A percentile compares a stretch with the other conserved stretches of the same genome.
phyloP scores from a whole-genome alignment of 495 filamentous ascomycete species.

The Aspergillus hancockii region DNA sequence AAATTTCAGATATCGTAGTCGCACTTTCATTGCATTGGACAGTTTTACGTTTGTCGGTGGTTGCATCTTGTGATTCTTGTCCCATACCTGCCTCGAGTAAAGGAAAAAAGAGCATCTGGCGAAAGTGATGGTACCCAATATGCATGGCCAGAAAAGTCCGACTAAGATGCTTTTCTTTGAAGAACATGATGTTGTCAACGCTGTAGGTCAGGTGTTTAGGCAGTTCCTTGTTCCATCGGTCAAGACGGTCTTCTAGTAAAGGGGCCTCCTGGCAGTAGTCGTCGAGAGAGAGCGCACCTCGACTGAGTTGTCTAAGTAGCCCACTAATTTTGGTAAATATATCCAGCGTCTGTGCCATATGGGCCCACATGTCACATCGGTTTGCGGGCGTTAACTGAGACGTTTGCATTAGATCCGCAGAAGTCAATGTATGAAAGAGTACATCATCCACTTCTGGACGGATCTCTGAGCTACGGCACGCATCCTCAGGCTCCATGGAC shows the following conservation, averaged over 20 bases:
- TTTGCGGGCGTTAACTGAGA: background rate
- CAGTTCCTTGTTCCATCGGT: slow-evolving; percentile 19
- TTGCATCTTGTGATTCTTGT: slow-evolving; percentile 1
- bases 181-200: slow-evolving; percentile 17
- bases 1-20: slow-evolving; percentile 16
- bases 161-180: slow-evolving; percentile 18
- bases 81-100: slow-evolving; percentile 19
- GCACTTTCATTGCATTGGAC: slow-evolving; percentile 24
- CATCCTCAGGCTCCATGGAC: slow-evolving; percentile 18
- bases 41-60: slow-evolving; percentile 1
- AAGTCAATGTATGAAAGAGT: slow-evolving; percentile 14
- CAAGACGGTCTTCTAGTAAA: slow-evolving; percentile 12
- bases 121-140: slow-evolving; percentile 27
- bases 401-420: slow-evolving; percentile 4
- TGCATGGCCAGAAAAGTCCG: slow-evolving; percentile 28
- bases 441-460: slow-evolving; percentile 23
- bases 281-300: slow-evolving; percentile 16
- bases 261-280: slow-evolving; percentile 19
- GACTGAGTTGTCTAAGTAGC: slow-evolving; percentile 20
- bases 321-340: slow-evolving; percentile 22
- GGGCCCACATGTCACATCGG: slow-evolving; percentile 26
- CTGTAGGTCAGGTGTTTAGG: slow-evolving; percentile 16
- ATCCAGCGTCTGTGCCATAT: slow-evolving; percentile 25
- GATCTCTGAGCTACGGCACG: slow-evolving; percentile 3
- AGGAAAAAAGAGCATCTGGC: slow-evolving; percentile 30